phyloP scores from a whole-genome alignment of 1,284 basidiomycete genomes.

The Boletellus deceptivus region DNA sequence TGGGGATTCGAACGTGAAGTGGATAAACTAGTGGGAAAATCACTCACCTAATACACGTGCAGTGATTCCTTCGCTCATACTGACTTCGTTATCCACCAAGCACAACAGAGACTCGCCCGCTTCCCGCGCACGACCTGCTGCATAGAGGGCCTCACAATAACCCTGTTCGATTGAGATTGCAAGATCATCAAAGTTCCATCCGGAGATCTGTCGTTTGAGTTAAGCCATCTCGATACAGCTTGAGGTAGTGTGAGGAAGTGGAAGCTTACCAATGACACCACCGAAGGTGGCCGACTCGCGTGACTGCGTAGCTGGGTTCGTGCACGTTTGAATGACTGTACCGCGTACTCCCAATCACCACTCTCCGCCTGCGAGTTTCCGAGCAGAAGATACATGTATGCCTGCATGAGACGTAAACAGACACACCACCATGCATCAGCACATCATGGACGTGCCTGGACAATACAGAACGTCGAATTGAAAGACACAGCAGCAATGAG shows the following conservation, averaged over 20 bases:
- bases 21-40: too few species aligned
- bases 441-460: background rate
- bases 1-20: too few species aligned
- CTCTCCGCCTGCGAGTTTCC: background rate
- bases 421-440: too few species aligned
- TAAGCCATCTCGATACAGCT: too few species aligned
- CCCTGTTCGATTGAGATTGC: background rate
- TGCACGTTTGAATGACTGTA: constrained; percentile 2
- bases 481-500: background rate
- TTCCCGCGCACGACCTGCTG: background rate
- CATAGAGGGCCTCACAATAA: background rate
- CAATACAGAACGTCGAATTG: background rate
- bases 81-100: background rate
- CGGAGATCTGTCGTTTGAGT: background rate
- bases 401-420: too few species aligned
- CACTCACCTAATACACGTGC: too few species aligned
- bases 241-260: too few species aligned
- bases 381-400: background rate
- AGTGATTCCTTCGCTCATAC: too few species aligned
- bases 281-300: background rate
- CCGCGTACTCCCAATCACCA: background rate
- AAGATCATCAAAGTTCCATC: constrained; percentile 6
- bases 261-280: constrained; percentile 3
- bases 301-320: too few species aligned
- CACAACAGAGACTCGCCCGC: background rate